phyloP scores from a whole-genome alignment of 345 rosid genomes.

The Fremontodendron californicum region DNA sequence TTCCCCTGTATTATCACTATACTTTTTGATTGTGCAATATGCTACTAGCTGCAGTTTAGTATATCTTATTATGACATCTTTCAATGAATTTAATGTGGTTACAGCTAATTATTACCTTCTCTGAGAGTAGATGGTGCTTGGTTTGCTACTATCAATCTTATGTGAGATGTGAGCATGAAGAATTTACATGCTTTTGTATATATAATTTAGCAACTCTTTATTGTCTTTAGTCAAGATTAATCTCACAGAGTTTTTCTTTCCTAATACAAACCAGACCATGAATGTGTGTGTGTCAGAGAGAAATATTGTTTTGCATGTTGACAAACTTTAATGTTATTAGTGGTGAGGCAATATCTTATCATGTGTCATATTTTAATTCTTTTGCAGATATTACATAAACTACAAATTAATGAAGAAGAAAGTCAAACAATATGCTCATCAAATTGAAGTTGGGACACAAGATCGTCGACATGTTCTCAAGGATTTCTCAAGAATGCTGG shows the following conservation, averaged over 20 bases:
- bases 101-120: background rate
- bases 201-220: background rate
- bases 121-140: background rate
- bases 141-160: background rate
- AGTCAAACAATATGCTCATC: slow-evolving; percentile 76
- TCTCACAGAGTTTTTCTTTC: background rate
- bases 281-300: background rate
- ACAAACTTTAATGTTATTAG: background rate
- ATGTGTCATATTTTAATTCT: background rate
- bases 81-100: background rate
- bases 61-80: background rate
- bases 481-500: slow-evolving; percentile 98
- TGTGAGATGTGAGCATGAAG: background rate
- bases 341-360: background rate
- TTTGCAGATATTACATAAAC: slow-evolving; percentile 75
- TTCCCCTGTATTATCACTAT: background rate
- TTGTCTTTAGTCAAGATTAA: background rate
- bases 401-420: slow-evolving; percentile 91
- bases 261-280: background rate
- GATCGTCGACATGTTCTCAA: slow-evolving; percentile 87
- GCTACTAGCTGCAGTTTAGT: background rate
- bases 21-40: background rate
- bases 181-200: background rate
- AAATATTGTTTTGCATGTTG: background rate
- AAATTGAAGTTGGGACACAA: slow-evolving; percentile 65